A percentile compares a stretch with the other conserved stretches of the same genome.
These are phyloP conservation scores for Novymonas esmeraldas DNA, from an alignment of 208 protist species.

Conservation along the genomic window DNA sequence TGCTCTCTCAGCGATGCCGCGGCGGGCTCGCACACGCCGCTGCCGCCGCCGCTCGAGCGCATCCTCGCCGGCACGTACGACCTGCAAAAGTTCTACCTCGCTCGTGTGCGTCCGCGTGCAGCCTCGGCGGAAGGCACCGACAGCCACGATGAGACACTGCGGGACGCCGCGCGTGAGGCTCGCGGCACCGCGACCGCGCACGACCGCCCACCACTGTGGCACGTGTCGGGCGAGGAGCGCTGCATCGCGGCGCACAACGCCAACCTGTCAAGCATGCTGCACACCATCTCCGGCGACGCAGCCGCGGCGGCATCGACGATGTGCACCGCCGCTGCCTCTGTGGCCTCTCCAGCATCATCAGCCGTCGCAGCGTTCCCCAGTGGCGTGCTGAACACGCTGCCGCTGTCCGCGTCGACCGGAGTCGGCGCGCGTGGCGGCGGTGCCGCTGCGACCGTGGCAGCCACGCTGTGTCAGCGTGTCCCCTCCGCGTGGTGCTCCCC, in stretches of 20 bases:
- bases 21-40: neutral
- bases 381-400: conserved; percentile 17
- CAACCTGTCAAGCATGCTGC: neutral
- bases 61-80: conserved; percentile 21
- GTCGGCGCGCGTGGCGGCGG: neutral
- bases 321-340: no score
- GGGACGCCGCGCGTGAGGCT: no score
- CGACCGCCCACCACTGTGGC: conserved; percentile 10
- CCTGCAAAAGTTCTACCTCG: conserved; percentile 46
- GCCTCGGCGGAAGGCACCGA: no score
- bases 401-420: neutral
- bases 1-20: neutral
- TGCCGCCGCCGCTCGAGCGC: conserved; percentile 14
- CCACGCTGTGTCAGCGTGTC: conserved; percentile 25
- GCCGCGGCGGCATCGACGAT: no score
- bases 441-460: conserved; percentile 25
- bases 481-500: neutral
- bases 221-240: conserved; percentile 6
- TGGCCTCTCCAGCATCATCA: neutral
- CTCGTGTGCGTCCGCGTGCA: conserved; percentile 15
- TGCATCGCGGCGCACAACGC: conserved; percentile 18
- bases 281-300: neutral
- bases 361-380: conserved; percentile 20
- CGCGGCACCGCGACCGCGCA: no score
- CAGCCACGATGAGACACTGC: no score